Conservation (phyloP, 2,329 filamentous ascomycete genomes). For the Colletotrichum lupini region DNA sequence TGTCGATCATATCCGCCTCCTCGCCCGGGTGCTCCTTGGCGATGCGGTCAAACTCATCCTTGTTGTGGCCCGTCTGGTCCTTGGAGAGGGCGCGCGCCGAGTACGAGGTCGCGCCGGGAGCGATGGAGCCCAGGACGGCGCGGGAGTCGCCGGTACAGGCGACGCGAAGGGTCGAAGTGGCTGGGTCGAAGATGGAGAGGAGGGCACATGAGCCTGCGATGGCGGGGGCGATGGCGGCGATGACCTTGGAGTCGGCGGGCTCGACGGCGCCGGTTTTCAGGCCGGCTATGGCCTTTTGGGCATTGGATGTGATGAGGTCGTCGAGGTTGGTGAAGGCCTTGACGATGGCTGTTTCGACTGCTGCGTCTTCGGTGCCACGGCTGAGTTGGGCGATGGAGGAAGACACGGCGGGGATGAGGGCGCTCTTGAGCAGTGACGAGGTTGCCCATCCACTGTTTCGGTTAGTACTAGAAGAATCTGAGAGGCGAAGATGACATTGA, state of each 20-base stretch:
- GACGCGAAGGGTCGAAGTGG: constrained; percentile 64
- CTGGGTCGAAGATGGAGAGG: constrained; percentile 70
- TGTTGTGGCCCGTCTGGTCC: constrained; percentile 75
- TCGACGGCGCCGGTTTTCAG: constrained; percentile 40
- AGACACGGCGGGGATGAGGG: constrained; percentile 56
- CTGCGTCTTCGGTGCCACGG: constrained; percentile 51
- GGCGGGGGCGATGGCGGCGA: constrained; percentile 46
- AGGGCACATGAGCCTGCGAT: constrained; percentile 71
- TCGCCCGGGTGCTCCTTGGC: constrained; percentile 71
- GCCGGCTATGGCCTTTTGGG: constrained; percentile 44
- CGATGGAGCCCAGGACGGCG: constrained; percentile 67
- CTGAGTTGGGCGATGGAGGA: constrained; percentile 46
- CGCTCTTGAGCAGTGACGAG: constrained; percentile 50
- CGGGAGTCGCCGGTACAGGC: constrained; percentile 76
- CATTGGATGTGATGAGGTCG: constrained; percentile 61
- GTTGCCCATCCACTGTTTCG: constrained; percentile 53
- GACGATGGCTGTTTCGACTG: constrained; percentile 66
- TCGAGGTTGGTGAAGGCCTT: constrained; percentile 68
- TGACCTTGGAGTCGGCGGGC: constrained; percentile 22
- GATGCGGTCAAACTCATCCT: constrained; percentile 66
- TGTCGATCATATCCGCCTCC: constrained; percentile 57
- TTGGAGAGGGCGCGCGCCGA: constrained; percentile 64
- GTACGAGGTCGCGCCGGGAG: constrained; percentile 55
- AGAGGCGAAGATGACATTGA: not conserved
- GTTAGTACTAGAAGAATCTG: not conserved